phyloP scores from a whole-genome alignment of 371 early-diverging fungal species.

The Mortierella sp. region DNA sequence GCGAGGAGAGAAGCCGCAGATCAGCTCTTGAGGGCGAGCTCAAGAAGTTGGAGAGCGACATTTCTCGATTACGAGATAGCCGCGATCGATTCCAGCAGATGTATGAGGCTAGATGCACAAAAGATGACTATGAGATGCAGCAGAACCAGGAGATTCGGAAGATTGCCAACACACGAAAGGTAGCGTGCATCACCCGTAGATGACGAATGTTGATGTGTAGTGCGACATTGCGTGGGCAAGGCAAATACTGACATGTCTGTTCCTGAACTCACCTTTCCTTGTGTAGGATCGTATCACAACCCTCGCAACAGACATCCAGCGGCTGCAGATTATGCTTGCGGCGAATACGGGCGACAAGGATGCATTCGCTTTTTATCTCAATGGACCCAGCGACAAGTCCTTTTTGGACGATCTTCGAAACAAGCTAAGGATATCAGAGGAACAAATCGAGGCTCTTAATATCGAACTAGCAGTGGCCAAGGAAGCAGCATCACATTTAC shows the following conservation, averaged over 20 bases:
- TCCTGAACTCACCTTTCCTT: too few species aligned
- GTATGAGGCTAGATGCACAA: conserved; percentile 76
- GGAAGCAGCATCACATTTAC: conserved; percentile 25
- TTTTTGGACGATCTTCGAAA: conserved; percentile 65
- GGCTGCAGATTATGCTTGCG: conserved; percentile 73
- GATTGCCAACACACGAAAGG: conserved; percentile 76
- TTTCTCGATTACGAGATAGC: conserved; percentile 79
- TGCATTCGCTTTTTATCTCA: conserved; percentile 75
- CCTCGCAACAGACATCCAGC: conserved; percentile 71
- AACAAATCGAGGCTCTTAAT: conserved; percentile 41
- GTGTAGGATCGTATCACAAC: conserved; percentile 70
- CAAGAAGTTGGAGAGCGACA: conserved; percentile 77
- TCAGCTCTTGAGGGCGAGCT: conserved; percentile 71
- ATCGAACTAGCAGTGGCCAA: conserved; percentile 32
- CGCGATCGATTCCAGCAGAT: conserved; percentile 82
- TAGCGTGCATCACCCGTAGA: not conserved
- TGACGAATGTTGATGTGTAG: conserved; percentile 10
- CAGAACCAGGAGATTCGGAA: conserved; percentile 72
- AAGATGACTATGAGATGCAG: conserved; percentile 72
- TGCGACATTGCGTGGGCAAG: too few species aligned
- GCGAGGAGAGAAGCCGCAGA: conserved; percentile 75
- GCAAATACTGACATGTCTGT: not conserved
- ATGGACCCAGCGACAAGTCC: conserved; percentile 58
- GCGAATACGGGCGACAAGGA: conserved; percentile 73
- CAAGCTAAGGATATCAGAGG: conserved; percentile 61